phyloP scores from a whole-genome alignment of 2,329 filamentous ascomycete species.

The Colletotrichum brevisporum region DNA sequence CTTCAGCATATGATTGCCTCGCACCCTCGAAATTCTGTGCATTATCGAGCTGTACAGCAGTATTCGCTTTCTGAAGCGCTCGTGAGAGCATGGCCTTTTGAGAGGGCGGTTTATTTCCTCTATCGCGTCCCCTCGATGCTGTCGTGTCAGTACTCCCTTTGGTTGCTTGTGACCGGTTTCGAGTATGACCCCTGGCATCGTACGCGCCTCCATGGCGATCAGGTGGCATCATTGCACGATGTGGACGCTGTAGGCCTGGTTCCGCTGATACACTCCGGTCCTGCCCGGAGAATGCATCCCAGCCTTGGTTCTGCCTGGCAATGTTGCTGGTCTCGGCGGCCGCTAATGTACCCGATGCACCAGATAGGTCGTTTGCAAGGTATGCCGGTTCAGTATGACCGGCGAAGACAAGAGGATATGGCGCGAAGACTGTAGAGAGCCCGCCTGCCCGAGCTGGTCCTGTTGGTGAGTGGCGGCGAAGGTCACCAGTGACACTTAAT shows the following conservation, averaged over 20 bases:
- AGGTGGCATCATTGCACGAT: conserved; percentile 45
- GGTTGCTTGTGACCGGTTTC: conserved; percentile 60
- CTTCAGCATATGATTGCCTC: conserved; percentile 90
- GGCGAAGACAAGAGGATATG: not conserved
- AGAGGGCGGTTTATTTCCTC: conserved; percentile 67
- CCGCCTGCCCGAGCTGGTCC: not conserved
- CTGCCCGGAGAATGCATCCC: conserved; percentile 34
- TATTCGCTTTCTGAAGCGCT: conserved; percentile 94
- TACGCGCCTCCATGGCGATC: conserved; percentile 48
- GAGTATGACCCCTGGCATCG: conserved; percentile 56
- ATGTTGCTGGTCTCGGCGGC: conserved; percentile 1
- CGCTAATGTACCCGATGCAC: not conserved
- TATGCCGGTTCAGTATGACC: not conserved
- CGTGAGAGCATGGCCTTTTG: conserved; percentile 98
- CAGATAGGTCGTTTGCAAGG: not conserved
- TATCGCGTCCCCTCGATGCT: conserved; percentile 52
- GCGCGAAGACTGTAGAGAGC: not conserved
- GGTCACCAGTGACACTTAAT: not conserved
- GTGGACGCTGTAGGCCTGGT: conserved; percentile 13
- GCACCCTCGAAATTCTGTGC: conserved; percentile 94
- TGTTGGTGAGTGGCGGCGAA: conserved; percentile 16
- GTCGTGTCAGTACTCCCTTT: conserved; percentile 62
- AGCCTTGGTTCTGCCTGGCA: conserved; percentile 7
- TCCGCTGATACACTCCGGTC: conserved; percentile 34
- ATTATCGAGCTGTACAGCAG: conserved; percentile 95